phyloP scores from a whole-genome alignment of 257 asterid species.

The Nicotiana sylvestris region DNA sequence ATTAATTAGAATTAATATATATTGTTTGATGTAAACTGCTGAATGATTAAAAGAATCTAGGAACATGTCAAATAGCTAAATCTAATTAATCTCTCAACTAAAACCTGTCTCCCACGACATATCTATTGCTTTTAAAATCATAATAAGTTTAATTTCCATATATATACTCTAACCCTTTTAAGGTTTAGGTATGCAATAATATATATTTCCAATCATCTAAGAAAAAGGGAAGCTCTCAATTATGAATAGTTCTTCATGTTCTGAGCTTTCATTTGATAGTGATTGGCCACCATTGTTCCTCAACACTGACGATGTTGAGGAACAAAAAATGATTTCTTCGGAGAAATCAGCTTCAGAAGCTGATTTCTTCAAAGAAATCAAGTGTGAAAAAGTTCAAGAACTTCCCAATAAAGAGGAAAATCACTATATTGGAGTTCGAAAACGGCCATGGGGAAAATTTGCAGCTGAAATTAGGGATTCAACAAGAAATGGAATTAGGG shows the following conservation, averaged over 20 bases:
- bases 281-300: background rate
- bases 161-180: background rate
- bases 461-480: conserved; percentile 12
- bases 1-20: too few relatives aligned
- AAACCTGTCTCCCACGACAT: background rate
- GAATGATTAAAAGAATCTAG: background rate
- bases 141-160: background rate
- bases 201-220: background rate
- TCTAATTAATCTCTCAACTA: background rate
- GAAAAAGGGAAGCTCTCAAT: background rate
- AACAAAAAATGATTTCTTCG: background rate
- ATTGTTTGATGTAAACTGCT: background rate
- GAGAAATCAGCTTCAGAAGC: background rate
- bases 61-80: background rate
- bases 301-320: background rate
- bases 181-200: background rate
- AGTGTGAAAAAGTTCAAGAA: background rate
- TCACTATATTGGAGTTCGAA: background rate
- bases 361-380: too few relatives aligned
- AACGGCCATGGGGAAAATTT: background rate
- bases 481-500: background rate
- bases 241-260: background rate
- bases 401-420: background rate
- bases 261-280: background rate
- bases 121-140: background rate